These are phyloP conservation scores for Tillandsia leiboldiana DNA, from an alignment of 176 grass and related monocot genomes.

Conservation along the genomic window DNA sequence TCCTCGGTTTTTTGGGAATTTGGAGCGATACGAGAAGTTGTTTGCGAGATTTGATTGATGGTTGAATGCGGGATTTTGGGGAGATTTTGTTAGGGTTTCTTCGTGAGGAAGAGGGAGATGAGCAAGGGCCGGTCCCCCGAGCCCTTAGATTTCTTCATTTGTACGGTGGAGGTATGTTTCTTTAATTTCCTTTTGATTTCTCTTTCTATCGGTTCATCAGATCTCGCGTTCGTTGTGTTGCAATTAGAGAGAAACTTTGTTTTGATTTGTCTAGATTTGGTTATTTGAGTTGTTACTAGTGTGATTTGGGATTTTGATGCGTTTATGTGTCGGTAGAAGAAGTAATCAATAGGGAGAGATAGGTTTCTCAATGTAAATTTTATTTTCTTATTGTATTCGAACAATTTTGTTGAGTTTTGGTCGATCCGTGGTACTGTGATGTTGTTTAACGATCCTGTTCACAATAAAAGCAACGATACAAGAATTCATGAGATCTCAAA, in stretches of 20 bases:
- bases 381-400: no score
- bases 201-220: slow-evolving; percentile 3
- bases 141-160: slow-evolving; percentile 93
- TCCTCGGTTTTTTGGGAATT: neutral
- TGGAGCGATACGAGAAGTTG: no score
- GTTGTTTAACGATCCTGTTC: no score
- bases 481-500: no score
- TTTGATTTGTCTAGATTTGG: neutral
- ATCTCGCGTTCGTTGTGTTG: neutral
- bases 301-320: no score
- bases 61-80: neutral
- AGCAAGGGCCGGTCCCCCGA: slow-evolving; percentile 58
- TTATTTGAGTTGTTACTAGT: no score
- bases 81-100: slow-evolving; percentile 25
- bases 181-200: slow-evolving; percentile 6
- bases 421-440: no score
- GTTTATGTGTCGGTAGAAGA: no score
- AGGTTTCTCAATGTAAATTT: no score
- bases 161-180: slow-evolving; percentile 61
- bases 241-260: slow-evolving; percentile 9
- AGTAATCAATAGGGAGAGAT: no score
- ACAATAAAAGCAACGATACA: no score
- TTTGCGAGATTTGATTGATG: neutral
- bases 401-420: no score
- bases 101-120: slow-evolving; percentile 35